Evolutionary conservation across 2,329 filamentous ascomycete species (phyloP).

Genomic region (Trichoderma lentiforme): DNA sequence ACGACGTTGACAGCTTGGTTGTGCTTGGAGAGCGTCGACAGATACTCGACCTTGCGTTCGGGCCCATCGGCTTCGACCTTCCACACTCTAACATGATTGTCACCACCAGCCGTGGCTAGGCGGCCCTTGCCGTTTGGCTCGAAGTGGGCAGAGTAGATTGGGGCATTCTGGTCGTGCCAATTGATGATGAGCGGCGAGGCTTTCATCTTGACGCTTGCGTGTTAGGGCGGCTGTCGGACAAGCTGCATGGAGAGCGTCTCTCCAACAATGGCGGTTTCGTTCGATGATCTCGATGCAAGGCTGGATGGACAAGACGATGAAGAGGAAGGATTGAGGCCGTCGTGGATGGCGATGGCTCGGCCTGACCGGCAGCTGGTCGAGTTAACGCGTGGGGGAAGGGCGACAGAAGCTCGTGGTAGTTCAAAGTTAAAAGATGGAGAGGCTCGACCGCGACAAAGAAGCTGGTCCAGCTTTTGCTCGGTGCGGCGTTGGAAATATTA

Average conservation of each 20-base stretch:
- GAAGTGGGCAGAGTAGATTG: slow-evolving; percentile 96
- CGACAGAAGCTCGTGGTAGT: slow-evolving; percentile 4
- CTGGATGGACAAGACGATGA: neutral
- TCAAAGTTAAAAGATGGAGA: slow-evolving; percentile 5
- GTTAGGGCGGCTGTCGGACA: slow-evolving; percentile 27
- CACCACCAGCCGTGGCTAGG: slow-evolving; percentile 89
- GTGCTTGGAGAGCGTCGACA: slow-evolving; percentile 88
- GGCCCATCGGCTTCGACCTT: slow-evolving; percentile 81
- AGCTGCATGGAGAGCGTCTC: slow-evolving; percentile 30
- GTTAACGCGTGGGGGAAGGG: slow-evolving; percentile 8
- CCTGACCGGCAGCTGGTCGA: neutral
- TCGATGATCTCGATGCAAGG: neutral
- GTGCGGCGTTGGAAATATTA: slow-evolving; percentile 1
- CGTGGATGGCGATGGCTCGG: neutral
- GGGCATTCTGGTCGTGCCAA: slow-evolving; percentile 97
- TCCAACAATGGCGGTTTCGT: neutral
- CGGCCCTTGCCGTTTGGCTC: slow-evolving; percentile 88
- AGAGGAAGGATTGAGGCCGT: neutral
- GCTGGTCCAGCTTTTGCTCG: neutral
- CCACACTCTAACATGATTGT: slow-evolving; percentile 96
- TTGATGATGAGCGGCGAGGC: slow-evolving; percentile 93
- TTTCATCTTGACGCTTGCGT: slow-evolving; percentile 67
- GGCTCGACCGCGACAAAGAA: slow-evolving; percentile 8
- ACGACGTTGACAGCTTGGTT: slow-evolving; percentile 98
- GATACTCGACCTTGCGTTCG: slow-evolving; percentile 83